Evolutionary conservation across 352 stramenopile species (phyloP), one percentile per base, ranked within the genome.

Genomic region (Aphanomyces stellatus): DNA sequence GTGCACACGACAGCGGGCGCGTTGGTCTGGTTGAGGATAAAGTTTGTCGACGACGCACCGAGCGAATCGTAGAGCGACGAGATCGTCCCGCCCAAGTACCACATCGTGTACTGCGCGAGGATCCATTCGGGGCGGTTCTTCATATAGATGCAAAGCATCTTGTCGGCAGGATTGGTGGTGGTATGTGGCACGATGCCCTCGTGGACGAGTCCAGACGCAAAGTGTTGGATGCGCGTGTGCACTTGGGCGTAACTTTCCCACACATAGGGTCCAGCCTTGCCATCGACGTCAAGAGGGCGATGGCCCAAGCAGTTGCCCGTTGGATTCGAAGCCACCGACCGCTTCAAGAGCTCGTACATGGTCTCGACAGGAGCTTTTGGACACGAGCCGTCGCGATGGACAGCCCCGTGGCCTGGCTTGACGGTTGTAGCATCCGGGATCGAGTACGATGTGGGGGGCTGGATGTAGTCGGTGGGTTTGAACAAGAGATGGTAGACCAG

Each of bases 101-200:
- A 96, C 19, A 77, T 75, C 2, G 82, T 88, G 66, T 96, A 88
- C 64, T 97, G 89, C 1, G 74, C 79, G 37, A 98, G 70, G 25
- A 91, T 71, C 83, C 88, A 97, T 69, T 98, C 88, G 35, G 89
- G 76, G 40, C 83, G 88, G 70, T 98, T 98, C 63, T 84, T 91
- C 69, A 90, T 88, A 75, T 95, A 98, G 35, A 98, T 73, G 33
- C 78, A 88, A 31, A 97, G 60, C 40, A 88, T 46, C 11, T 19
- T 11, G 11, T 46, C 37, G 37, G 11, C 37, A n/a, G 37, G n/a
- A 11, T 46, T 46, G n/a, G 27, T 59, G 11, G 51, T 5, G 22
- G 24, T 4, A n/a, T n/a, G n/a, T n/a, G n/a, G n/a, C 25, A 59
- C 28, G 31, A 59, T 24, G 31, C 31, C 31, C 17, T 59, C 51